phyloP scores from a whole-genome alignment of 1,284 basidiomycete genomes.

The Cryptococcus wingfieldii region DNA sequence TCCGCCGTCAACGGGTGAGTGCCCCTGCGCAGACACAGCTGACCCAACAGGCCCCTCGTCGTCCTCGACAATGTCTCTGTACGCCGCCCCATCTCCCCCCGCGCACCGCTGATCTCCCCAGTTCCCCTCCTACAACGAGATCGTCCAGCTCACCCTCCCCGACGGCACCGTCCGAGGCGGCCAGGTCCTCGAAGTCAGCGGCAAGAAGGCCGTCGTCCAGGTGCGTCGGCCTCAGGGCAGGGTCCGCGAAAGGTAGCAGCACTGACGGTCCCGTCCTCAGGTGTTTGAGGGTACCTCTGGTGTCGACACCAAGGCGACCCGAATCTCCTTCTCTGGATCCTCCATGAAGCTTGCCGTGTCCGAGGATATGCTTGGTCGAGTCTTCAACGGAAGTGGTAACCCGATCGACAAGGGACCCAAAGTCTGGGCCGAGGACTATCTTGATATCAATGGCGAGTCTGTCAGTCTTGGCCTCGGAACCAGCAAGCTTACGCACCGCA shows the following conservation, averaged over 20 bases:
- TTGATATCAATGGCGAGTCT: constrained; percentile 91
- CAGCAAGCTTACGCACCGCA: constrained; percentile 44
- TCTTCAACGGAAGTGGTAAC: constrained; percentile 98
- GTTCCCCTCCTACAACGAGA: constrained; percentile 99
- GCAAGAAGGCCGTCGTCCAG: constrained; percentile 98
- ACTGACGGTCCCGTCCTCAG: constrained; percentile 10
- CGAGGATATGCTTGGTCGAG: constrained; percentile 99
- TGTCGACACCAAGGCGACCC: constrained; percentile 87
- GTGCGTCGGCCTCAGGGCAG: constrained; percentile 10
- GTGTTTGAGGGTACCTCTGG: constrained; percentile 99
- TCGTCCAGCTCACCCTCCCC: constrained; percentile 91
- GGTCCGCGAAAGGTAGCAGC: background rate
- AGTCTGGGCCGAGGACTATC: constrained; percentile 98
- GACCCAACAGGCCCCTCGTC: constrained; percentile 69
- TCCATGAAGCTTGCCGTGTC: constrained; percentile 99
- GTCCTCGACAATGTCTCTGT: constrained; percentile 99
- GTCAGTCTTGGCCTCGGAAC: background rate
- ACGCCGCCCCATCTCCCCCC: constrained; percentile 18
- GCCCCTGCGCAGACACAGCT: constrained; percentile 1
- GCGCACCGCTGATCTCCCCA: constrained; percentile 37
- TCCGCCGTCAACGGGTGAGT: constrained; percentile 92
- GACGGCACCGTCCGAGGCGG: constrained; percentile 94
- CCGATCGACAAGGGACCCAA: constrained; percentile 98
- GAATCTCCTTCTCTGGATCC: constrained; percentile 96
- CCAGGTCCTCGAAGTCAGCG: constrained; percentile 96